Evolutionary conservation across 306 rosid genomes (phyloP), one percentile per base, ranked within the genome.

Genomic region (Begonia peltatifolia): DNA sequence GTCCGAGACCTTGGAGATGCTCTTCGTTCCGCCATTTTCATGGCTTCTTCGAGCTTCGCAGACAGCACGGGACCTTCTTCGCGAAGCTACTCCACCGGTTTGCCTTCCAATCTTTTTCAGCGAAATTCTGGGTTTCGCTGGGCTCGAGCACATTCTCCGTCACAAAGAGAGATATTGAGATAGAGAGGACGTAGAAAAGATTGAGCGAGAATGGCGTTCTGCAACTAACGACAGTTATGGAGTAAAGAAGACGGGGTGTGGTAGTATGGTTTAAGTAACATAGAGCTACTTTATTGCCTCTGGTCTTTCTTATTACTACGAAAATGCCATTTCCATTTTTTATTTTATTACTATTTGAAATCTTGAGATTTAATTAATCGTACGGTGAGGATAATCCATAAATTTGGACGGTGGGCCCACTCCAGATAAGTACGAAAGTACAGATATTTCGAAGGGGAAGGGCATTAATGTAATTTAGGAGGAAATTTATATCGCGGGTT

Each of bases 191-290:
- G 49, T 11, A 48, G 53, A 9, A 35, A 35, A 59, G 25, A 52
- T 35, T 5, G 38, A 5, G 38, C 2, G 38, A 30, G 8, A 30
- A 30, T 30, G 38, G 38, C 38, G 38, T 30, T 6, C 38, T 30
- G 38, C 38, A 30, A 30, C 38, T 60, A 46, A 18, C 41, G 41
- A 50, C 51, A 15, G 72, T 16, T 46, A 58, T 50, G 10, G 50
- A 12, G 53, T 42, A 43, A 4, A 52, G 30, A 12, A 20, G 41
- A 30, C 50, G 44, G 9, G 52, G 66, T 52, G 46, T 65, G 65
- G 74, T 80, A 48, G 65, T 52, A 46, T 65, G 65, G 74, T 80
- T 78, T 83, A 90, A 70, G 90, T 90, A 90, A 76, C 54, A 66
- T 53, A 4, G 9, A 4, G 12, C 52, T 15, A 9, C 2, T 6